These are phyloP conservation scores for Mucor plumbeus DNA, from an alignment of 371 early-diverging fungal genomes.

Conservation along the genomic window DNA sequence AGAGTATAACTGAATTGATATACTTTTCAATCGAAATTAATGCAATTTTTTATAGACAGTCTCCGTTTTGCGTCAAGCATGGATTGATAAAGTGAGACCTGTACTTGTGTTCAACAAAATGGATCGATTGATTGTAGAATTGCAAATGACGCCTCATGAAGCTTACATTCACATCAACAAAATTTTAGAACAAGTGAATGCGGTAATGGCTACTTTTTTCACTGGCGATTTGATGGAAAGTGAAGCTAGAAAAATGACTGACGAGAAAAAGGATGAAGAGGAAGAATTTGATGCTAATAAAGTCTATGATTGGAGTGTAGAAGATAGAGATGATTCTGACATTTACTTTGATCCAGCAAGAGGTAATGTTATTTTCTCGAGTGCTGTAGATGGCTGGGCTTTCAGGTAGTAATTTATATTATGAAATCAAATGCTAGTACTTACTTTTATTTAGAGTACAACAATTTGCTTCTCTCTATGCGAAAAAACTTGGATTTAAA, in stretches of 20 bases:
- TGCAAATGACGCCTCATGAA: constrained; percentile 90
- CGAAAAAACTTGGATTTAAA: constrained; percentile 88
- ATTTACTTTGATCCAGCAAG: constrained; percentile 94
- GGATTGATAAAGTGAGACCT: constrained; percentile 87
- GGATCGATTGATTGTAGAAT: constrained; percentile 94
- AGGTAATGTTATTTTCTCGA: constrained; percentile 96
- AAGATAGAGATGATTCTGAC: constrained; percentile 89
- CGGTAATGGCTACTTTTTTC: constrained; percentile 92
- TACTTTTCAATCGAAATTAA: not conserved
- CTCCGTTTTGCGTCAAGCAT: constrained; percentile 94
- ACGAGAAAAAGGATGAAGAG: constrained; percentile 35
- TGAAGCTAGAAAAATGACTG: constrained; percentile 79
- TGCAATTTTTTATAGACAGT: constrained; percentile 69
- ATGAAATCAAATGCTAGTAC: no score
- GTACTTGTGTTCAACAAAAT: constrained; percentile 99
- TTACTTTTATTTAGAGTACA: constrained; percentile 59
- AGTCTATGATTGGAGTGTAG: constrained; percentile 81
- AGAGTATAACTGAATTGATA: constrained; percentile 11
- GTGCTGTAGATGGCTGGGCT: constrained; percentile 98
- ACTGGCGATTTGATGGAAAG: constrained; percentile 88
- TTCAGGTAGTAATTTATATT: constrained; percentile 68
- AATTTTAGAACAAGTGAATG: constrained; percentile 95
- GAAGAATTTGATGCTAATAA: constrained; percentile 52
- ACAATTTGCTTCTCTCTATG: constrained; percentile 92
- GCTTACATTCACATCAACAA: constrained; percentile 90